These are phyloP conservation scores for Chalciporus sp. DNA, from an alignment of 1,284 basidiomycete genomes.

Conservation along the genomic window DNA sequence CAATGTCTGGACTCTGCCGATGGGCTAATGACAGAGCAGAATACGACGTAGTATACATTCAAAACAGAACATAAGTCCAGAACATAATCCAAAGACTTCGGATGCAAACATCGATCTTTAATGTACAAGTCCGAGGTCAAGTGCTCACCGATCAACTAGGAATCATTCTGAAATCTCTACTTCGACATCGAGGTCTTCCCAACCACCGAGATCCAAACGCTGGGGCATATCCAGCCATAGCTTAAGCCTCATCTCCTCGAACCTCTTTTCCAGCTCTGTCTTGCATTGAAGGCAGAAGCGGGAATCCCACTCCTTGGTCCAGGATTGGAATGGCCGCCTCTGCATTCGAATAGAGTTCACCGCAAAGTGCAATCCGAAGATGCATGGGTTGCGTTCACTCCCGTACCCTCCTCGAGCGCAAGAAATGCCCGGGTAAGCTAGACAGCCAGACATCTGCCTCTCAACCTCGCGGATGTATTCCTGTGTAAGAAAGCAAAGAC, in stretches of 20 bases:
- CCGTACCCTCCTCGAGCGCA: background rate
- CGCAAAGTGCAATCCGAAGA: background rate
- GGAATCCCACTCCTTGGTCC: conserved; percentile 1
- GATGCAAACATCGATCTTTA: too few species aligned
- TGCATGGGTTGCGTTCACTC: background rate
- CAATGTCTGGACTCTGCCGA: too few species aligned
- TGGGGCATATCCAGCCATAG: conserved; percentile 8
- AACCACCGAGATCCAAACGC: background rate
- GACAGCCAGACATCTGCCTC: background rate
- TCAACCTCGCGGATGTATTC: background rate
- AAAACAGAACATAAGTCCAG: too few species aligned
- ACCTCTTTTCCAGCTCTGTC: background rate
- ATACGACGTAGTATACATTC: too few species aligned
- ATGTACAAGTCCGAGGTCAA: too few species aligned
- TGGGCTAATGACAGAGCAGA: too few species aligned
- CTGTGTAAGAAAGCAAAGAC: conserved; percentile 3
- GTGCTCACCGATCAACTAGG: too few species aligned
- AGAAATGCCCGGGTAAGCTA: background rate
- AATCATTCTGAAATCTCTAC: background rate
- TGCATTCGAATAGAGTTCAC: background rate
- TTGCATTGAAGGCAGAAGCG: background rate
- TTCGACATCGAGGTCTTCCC: conserved; percentile 11
- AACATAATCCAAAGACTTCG: too few species aligned
- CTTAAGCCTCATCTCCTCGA: background rate
- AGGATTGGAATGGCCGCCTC: background rate